Percentiles rank a stretch among this genome's conserved stretches.
These are phyloP conservation scores for Glutinoglossum americanum DNA, from an alignment of 495 filamentous ascomycete genomes.

Conservation along the genomic window DNA sequence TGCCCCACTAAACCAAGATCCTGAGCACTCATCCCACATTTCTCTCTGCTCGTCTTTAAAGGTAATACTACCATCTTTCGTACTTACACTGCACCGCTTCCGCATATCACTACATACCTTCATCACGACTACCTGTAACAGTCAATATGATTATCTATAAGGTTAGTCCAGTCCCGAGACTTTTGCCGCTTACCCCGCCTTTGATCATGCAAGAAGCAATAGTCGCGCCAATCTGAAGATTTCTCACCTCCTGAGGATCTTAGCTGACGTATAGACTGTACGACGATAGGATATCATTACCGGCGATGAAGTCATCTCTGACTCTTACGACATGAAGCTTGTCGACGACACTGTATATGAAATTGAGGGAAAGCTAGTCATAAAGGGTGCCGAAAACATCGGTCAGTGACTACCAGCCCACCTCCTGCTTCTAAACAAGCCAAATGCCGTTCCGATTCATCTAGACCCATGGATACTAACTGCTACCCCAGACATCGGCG, in stretches of 20 bases:
- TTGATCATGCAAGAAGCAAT: neutral
- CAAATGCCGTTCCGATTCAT: too few relatives aligned
- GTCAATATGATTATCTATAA: slow-evolving; percentile 75
- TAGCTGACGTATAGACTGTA: too few relatives aligned
- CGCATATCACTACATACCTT: neutral
- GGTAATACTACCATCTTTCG: neutral
- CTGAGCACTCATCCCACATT: neutral
- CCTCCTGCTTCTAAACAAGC: neutral
- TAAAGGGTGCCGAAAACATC: slow-evolving; percentile 45
- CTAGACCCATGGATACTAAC: neutral
- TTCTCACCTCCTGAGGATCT: neutral
- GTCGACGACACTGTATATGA: slow-evolving; percentile 66
- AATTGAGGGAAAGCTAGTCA: slow-evolving; percentile 75
- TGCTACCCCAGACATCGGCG: slow-evolving; percentile 52
- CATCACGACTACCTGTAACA: neutral
- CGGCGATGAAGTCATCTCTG: slow-evolving; percentile 89
- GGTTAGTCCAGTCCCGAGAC: slow-evolving; percentile 27
- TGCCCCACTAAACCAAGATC: neutral
- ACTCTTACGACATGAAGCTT: slow-evolving; percentile 60
- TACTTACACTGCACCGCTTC: neutral
- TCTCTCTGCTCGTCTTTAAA: neutral
- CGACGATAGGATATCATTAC: slow-evolving; percentile 55
- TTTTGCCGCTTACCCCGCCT: neutral
- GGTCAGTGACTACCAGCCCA: slow-evolving; percentile 25
- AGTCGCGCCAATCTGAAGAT: neutral